Base-by-base conservation (phyloP, 495 filamentous ascomycete species). In the Schizothecium vesticola region DNA sequence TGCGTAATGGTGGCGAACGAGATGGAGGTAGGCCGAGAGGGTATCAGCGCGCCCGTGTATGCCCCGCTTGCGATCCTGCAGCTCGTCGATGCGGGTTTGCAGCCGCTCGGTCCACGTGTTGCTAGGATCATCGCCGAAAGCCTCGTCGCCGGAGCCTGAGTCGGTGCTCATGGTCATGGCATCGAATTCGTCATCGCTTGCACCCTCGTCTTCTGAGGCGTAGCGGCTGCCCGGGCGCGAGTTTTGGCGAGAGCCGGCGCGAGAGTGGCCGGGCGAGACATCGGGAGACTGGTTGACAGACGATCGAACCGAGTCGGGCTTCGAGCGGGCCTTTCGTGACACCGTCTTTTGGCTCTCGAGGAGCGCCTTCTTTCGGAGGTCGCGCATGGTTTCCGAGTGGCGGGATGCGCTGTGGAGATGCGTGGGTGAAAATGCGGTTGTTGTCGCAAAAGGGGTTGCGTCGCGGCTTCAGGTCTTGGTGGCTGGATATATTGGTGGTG, bases 321-420 rank as follows among this genome's bases (percentile, higher is more conserved):
- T 85, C 16, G 91, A 91, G 61, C 88, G 89, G 8, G 93, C 93
- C 80, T 97, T 97, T 75, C 90, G 88, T 43, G 95, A 97, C 61
- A 95, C 84, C 43, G 94, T 99, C 83, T 99, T 99, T 76, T 89
- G 88, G 80, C 89, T 91, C 82, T 94, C 91, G 25, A 92, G 84
- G 28, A 82, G 74, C 36, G 91, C 92, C 77, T 91, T 91, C 75
- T 94, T 89, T 73, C 92, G 87, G 64, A 97, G 86, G 73, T 92
- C 89, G 76, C 84, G 89, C 91, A 92, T 93, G 55, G 71, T 84
- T 51, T 63, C 13, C 26, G 59, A 6, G 25, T 31, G 43, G 43
- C 16, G 43, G n/a, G 36, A 19, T 19, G 29, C 31, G 29, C 28
- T 26, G 57, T 62, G 43, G 19, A 12, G 21, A 31, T 59, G 3